Conservation (phyloP, 305 asterid genomes). For the Fraxinus sp. region DNA sequence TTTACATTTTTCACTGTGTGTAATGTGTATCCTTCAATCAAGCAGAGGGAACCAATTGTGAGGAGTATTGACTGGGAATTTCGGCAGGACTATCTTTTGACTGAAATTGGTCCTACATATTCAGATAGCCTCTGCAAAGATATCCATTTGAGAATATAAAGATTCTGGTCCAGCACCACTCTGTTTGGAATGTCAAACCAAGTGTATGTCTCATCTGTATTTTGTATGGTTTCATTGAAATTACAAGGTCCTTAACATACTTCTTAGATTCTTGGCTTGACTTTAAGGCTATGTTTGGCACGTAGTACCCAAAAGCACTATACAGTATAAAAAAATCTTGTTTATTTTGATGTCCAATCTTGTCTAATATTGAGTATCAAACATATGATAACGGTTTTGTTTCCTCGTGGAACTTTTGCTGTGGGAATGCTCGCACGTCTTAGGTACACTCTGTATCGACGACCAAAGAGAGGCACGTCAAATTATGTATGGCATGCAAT, state of each 20-base stretch:
- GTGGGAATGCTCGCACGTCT: background rate
- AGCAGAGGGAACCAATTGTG: constrained; percentile 15
- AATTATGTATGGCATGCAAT: too few relatives aligned
- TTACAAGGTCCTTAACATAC: background rate
- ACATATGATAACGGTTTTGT: background rate
- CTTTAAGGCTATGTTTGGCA: background rate
- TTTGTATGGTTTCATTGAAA: background rate
- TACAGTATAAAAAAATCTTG: background rate
- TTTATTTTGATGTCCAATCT: background rate
- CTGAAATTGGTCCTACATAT: constrained; percentile 39
- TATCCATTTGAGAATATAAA: constrained; percentile 23
- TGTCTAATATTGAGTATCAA: background rate
- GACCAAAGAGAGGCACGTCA: too few relatives aligned
- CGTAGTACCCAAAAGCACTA: background rate
- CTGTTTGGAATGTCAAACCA: constrained; percentile 9
- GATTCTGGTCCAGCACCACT: constrained; percentile 26
- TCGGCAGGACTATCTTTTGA: constrained; percentile 33
- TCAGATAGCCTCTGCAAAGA: constrained; percentile 30
- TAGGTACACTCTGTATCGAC: too few relatives aligned
- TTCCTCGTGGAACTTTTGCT: background rate
- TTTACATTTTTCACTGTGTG: constrained; percentile 1
- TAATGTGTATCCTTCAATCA: constrained; percentile 6
- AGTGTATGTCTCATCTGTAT: background rate
- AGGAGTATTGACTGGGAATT: constrained; percentile 31
- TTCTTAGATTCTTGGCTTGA: background rate